Evolutionary conservation across 2,329 filamentous ascomycete genomes (phyloP).

Genomic region (Aureobasidium vineae): DNA sequence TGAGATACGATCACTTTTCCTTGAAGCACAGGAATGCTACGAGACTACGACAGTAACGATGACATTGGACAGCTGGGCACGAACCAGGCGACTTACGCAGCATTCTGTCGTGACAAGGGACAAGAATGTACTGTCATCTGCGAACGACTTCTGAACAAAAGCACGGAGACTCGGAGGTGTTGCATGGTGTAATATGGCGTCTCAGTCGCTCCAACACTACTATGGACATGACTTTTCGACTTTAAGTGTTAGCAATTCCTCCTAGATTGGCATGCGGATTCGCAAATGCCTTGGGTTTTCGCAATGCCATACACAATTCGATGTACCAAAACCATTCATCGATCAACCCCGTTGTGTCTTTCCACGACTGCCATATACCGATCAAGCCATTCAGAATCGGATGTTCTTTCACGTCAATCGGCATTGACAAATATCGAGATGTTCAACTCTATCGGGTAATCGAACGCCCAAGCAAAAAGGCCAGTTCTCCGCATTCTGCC

Average conservation of each 20-base stretch:
- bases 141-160: not conserved
- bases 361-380: not conserved
- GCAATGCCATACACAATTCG: not conserved
- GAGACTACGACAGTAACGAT: not conserved
- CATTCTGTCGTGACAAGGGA: not conserved
- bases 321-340: not conserved
- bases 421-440: constrained; percentile 2
- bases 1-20: not conserved
- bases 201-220: not conserved
- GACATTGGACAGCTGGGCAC: not conserved
- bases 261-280: not conserved
- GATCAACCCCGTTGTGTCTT: not conserved
- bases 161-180: not conserved
- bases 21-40: not conserved
- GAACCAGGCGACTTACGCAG: not conserved
- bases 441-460: constrained; percentile 17
- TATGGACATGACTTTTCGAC: not conserved
- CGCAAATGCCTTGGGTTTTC: not conserved
- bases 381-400: not conserved
- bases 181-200: not conserved
- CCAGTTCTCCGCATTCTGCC: constrained; percentile 8
- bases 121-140: not conserved
- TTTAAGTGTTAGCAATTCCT: too few species aligned
- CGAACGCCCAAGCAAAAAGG: too few species aligned
- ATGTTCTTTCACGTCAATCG: not conserved